Base-by-base conservation (phyloP, 2,329 filamentous ascomycete genomes). In the Cytospora schulzeri region DNA sequence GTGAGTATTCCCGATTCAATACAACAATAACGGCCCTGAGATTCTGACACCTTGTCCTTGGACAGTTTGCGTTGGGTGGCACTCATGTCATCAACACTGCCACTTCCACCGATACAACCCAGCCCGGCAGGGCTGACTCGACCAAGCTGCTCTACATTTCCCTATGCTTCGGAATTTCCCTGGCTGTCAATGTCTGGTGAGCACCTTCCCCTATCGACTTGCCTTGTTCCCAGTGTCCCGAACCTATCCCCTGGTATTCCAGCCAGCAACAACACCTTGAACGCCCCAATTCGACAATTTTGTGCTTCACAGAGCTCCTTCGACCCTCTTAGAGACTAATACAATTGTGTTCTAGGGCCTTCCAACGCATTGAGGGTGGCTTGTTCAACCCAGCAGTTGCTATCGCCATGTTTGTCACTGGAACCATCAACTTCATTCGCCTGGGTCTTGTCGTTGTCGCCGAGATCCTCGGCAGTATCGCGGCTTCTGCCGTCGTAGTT, bases 381-480 rank as follows among this genome's bases (percentile, higher is more conserved):
- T 77, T 82, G 72, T 83, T 83, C 66, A 83, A 83, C 68, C 81
- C 81, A 17, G 81, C 78, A 51, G 81, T 82, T n/a, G 87, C 87
- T 0, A 73, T 90, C 0, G 85, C 82, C 1, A 80, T 90, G 24
- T 79, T 81, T n/a, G 76, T 89, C 4, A 81, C 85, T 57, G 85
- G 85, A 2, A 84, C 82, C 5, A 77, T 89, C 52, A 78, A 78
- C n/a, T 78, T 80, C 19, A 26, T 84, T 1, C 83, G 86, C 6
- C 83, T 80, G 6, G 66, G 80, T 1, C 69, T 85, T 1, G 79
- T 89, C 58, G 74, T 88, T 58, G 73, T 81, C 6, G 81, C 84
- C 1, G 88, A 91, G 71, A 70, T 90, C 11, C 70, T 86, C 1
- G 88, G 77, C 6, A 83, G 80, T 7, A 88, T 90, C 53, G 80